Evolutionary conservation across 345 rosid species (phyloP), one percentile per base, ranked within the genome.

Genomic region (Populus tremula): DNA sequence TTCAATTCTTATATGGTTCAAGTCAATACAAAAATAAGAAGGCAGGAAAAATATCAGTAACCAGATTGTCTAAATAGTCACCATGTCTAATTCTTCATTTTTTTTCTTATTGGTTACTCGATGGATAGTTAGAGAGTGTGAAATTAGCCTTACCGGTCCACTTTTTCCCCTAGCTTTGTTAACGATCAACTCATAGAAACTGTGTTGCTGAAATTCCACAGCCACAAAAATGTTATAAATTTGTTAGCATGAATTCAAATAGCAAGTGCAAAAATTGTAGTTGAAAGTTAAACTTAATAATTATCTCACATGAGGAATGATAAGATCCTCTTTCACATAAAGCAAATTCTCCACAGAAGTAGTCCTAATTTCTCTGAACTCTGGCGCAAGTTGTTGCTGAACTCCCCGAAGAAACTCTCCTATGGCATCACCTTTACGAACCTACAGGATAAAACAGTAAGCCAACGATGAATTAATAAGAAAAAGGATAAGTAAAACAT

Each of bases 141-240:
- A 59, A 62, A 38, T 65, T 81, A 68, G 63, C 61, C 10, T 88
- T 91, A 92, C 99, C 93, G 99, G 98, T 59, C 99, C 99, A 90
- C 98, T 96, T 90, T 96, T 96, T 68, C 99, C 99, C 82, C 99
- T 91, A 5, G 98, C 99, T 85, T 90, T 96, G 88, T 94, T 94
- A 65, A 96, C 79, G 73, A 96, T 96, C 73, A 96, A 91, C 86
- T 96, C 98, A 63, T 94, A 96, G 85, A 96, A 96, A 84, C 97
- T 94, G 88, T 96, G 99, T 88, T 96, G 98, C 99, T 96, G 93
- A 77, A 88, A 74, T 80, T 77, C 82, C 82, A 78, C 36, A 71
- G 85, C 11, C 63, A 50, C 8, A 53, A 66, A 54, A 69, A 47
- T 67, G 7, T 77, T 18, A 50, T 29, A 47, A 35, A 74, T 78